phyloP scores from a whole-genome alignment of 164 flowering plant species.

The Chimonanthus salicifolius region DNA sequence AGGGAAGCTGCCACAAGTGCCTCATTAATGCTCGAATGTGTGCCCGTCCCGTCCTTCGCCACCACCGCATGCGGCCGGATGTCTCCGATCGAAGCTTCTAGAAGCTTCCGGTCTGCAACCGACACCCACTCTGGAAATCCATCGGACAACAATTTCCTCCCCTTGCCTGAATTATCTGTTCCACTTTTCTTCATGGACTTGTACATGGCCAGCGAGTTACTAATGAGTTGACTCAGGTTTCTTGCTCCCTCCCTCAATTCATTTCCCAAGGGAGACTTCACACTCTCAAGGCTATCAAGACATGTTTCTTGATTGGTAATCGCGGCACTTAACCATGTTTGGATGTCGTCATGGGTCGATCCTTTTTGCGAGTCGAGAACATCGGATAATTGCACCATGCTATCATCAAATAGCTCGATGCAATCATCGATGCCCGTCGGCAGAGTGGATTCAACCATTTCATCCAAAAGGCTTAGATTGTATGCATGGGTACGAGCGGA shows the following conservation, averaged over 20 bases:
- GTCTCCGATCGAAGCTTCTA: conserved; percentile 14
- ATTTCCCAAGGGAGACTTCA: neutral
- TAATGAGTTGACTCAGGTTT: conserved; percentile 14
- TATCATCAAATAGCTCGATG: conserved; percentile 23
- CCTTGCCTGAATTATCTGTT: conserved; percentile 1
- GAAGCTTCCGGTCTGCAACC: conserved; percentile 19
- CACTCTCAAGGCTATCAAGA: conserved; percentile 16
- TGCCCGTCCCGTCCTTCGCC: conserved; percentile 28
- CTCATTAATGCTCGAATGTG: conserved; percentile 16
- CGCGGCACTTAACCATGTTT: conserved; percentile 37
- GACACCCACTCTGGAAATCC: conserved; percentile 25
- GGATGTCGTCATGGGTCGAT: conserved; percentile 21
- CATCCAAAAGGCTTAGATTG: conserved; percentile 2
- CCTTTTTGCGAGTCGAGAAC: conserved; percentile 5
- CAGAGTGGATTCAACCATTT: neutral
- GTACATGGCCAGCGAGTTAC: conserved; percentile 25
- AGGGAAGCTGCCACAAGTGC: conserved; percentile 15
- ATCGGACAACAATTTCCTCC: conserved; percentile 15
- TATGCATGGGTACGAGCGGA: conserved; percentile 8
- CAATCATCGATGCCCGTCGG: conserved; percentile 24
- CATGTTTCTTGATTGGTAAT: conserved; percentile 33
- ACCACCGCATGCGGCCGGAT: conserved; percentile 18
- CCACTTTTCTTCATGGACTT: neutral
- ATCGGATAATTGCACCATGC: conserved; percentile 12
- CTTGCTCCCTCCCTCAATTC: conserved; percentile 4